Conservation (phyloP, 2,329 filamentous ascomycete species). For the Arthrocladium fulminans region DNA sequence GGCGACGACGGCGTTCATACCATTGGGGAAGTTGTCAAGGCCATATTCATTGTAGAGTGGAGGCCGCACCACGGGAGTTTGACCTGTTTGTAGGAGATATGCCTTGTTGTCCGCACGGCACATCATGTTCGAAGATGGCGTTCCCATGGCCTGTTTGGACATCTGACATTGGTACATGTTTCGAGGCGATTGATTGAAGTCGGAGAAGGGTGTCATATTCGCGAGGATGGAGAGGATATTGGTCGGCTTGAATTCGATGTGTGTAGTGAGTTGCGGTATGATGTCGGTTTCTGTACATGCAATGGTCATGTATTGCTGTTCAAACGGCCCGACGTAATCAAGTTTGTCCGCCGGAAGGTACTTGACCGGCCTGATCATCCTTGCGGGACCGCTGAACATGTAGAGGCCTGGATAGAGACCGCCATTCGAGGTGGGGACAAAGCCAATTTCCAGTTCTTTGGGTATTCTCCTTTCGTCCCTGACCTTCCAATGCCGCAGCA, state of each 20-base stretch:
- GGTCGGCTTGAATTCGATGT: constrained; percentile 88
- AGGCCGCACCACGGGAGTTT: constrained; percentile 85
- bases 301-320: constrained; percentile 98
- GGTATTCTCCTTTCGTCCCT: constrained; percentile 74
- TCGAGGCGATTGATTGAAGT: constrained; percentile 96
- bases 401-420: constrained; percentile 96
- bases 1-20: constrained; percentile 87
- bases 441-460: constrained; percentile 78
- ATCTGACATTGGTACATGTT: constrained; percentile 99
- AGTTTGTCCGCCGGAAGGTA: constrained; percentile 78
- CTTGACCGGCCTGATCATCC: constrained; percentile 86
- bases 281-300: constrained; percentile 84
- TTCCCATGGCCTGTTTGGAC: constrained; percentile 99
- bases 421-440: constrained; percentile 75
- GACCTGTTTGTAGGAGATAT: constrained; percentile 88
- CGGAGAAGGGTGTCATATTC: constrained; percentile 97
- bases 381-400: constrained; percentile 75
- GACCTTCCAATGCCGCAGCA: constrained; percentile 90
- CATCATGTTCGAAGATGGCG: constrained; percentile 71
- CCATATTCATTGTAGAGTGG: constrained; percentile 94
- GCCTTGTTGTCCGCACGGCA: constrained; percentile 96
- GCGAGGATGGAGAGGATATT: constrained; percentile 96
- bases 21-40: constrained; percentile 96
- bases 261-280: constrained; percentile 76
- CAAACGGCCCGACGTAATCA: constrained; percentile 84